phyloP scores from a whole-genome alignment of 202 grass and related monocot species.

The Carex arenaria region DNA sequence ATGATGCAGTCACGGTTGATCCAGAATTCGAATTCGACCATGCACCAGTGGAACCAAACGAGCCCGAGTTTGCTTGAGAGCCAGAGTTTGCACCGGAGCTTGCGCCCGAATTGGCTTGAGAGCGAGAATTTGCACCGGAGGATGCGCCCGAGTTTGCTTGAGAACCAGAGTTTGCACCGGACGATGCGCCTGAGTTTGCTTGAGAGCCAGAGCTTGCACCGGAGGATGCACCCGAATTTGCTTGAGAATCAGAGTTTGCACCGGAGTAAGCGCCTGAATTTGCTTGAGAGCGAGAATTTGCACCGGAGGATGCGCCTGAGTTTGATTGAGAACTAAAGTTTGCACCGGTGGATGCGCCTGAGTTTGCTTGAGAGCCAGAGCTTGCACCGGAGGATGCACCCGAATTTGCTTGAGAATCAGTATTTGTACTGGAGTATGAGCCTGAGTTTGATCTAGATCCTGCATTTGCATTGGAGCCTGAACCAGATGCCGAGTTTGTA shows the following conservation, averaged over 20 bases:
- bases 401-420: slow-evolving; percentile 15
- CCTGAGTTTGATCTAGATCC: background rate
- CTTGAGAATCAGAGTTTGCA: slow-evolving; percentile 16
- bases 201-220: background rate
- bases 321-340: background rate
- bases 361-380: slow-evolving; percentile 4
- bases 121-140: slow-evolving; percentile 10
- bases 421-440: background rate
- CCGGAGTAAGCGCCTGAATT: background rate
- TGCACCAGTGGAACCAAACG: background rate
- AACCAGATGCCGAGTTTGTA: slow-evolving; percentile 18
- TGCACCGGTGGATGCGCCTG: slow-evolving; percentile 7
- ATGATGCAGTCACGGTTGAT: background rate
- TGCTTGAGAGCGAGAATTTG: slow-evolving; percentile 12
- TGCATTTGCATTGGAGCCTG: slow-evolving; percentile 11
- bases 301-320: background rate
- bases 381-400: background rate
- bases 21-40: slow-evolving; percentile 35
- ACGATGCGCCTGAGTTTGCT: slow-evolving; percentile 14
- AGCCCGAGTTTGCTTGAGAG: slow-evolving; percentile 6
- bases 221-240: background rate
- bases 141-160: background rate
- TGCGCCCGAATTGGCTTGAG: background rate
- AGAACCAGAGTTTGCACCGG: slow-evolving; percentile 12
- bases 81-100: background rate